Evolutionary conservation across 768 basidiomycete species (phyloP), one percentile per base, ranked within the genome.

Genomic region (Cystofilobasidium bisporidii): DNA sequence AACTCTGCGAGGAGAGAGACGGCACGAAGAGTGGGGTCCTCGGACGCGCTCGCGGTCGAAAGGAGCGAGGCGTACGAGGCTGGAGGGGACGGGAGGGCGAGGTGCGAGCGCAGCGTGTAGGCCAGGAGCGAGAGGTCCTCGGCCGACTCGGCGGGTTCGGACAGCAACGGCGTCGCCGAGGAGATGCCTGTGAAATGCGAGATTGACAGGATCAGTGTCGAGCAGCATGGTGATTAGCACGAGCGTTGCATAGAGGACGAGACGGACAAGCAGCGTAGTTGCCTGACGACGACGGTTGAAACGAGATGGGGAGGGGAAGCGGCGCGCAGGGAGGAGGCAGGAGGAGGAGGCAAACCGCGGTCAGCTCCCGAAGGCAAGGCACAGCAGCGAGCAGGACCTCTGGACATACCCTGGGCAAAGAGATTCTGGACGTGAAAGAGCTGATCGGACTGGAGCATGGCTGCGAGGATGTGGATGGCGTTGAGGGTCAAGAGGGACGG

Each of bases 101-200:
- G 84, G 72, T 84, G 80, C 1, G 89, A 84, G 65, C 90, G 86
- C 43, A 87, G 84, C 77, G 87, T 83, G 80, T 89, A 91, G 33
- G 91, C 47, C 18, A 62, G 26, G 3, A 64, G 33, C 10, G 63
- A 15, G 17, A 56, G 32, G 22, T 64, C 56, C 41, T 64, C 63
- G 11, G 60, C 48, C n/a, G 53, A 43, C 12, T 36, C 43, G 12
- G 67, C 41, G 26, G 41, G 26, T 3, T 41, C 47, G 20, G 56
- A 12, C 12, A 64, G 40, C 36, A 69, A 26, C 26, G 68, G 68
- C n/a, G 68, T 69, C 11, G 57, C 68, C 1, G 68, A 24, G 0
- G 63, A 60, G 57, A 69, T 60, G 36, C 68, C 68, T 69, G 59
- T 28, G 45, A 5, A 22, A 81, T 73, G 67, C 85, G 83, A 4